Conservation (phyloP, 768 basidiomycete species). For the Gloeopeniophorella convolvens region DNA sequence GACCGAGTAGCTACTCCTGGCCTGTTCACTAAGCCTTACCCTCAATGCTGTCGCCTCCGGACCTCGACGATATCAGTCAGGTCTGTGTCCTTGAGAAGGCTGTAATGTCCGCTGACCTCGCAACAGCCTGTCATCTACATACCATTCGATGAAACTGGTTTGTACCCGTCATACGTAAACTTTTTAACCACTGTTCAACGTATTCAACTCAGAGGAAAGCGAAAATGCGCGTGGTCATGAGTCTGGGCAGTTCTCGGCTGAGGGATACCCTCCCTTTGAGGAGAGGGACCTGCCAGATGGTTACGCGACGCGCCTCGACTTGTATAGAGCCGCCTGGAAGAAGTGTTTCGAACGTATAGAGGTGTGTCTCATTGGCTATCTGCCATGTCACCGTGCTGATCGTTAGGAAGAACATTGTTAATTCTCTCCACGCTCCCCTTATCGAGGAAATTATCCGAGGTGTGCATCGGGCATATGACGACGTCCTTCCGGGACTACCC, state of each 20-base stretch:
- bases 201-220: background rate
- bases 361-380: slow-evolving; percentile 4
- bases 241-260: background rate
- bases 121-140: slow-evolving; percentile 16
- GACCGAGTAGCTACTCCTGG: no score
- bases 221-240: background rate
- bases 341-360: slow-evolving; percentile 17
- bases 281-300: slow-evolving; percentile 18
- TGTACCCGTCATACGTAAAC: background rate
- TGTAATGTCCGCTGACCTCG: background rate
- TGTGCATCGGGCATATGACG: slow-evolving; percentile 19
- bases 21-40: no score
- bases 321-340: slow-evolving; percentile 18
- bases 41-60: slow-evolving; percentile 7
- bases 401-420: slow-evolving; percentile 11
- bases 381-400: background rate
- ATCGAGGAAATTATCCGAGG: slow-evolving; percentile 14
- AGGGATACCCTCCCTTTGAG: slow-evolving; percentile 12
- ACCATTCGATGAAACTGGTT: slow-evolving; percentile 10
- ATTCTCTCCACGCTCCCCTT: slow-evolving; percentile 10
- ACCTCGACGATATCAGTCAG: slow-evolving; percentile 18
- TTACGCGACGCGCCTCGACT: slow-evolving; percentile 11
- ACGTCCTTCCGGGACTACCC: slow-evolving; percentile 19
- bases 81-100: background rate
- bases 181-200: background rate